Evolutionary conservation across 2,329 filamentous ascomycete genomes (phyloP).

Genomic region (Aspergillus unguis): DNA sequence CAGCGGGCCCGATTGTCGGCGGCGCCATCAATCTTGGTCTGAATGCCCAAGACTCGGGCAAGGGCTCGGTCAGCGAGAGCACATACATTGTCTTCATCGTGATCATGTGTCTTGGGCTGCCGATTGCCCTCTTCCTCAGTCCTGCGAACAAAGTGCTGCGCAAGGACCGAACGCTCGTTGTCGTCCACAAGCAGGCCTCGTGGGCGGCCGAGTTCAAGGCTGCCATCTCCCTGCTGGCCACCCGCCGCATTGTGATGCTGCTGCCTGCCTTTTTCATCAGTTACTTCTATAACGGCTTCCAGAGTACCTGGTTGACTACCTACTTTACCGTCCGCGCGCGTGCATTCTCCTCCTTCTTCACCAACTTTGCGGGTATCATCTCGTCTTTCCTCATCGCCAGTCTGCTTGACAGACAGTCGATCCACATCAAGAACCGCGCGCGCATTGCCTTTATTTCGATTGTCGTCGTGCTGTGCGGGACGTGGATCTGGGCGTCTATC

Average conservation of each 20-base stretch:
- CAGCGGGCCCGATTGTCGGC: slow-evolving; percentile 11
- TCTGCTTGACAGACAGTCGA: slow-evolving; percentile 9
- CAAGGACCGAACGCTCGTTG: slow-evolving; percentile 8
- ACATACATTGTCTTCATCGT: slow-evolving; percentile 16
- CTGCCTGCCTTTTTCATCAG: slow-evolving; percentile 30
- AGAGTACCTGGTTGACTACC: slow-evolving; percentile 21
- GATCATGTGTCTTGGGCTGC: slow-evolving; percentile 13
- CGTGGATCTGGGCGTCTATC: slow-evolving; percentile 13
- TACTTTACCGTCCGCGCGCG: slow-evolving; percentile 13
- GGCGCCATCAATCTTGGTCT: slow-evolving; percentile 12
- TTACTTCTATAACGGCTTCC: slow-evolving; percentile 31
- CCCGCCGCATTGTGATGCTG: slow-evolving; percentile 13
- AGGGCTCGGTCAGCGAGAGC: slow-evolving; percentile 8
- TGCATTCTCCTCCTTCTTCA: slow-evolving; percentile 12
- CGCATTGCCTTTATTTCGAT: slow-evolving; percentile 6
- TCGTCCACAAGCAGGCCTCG: slow-evolving; percentile 6
- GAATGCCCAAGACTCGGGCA: slow-evolving; percentile 5
- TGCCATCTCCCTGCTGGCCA: slow-evolving; percentile 4
- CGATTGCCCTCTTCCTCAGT: slow-evolving; percentile 8
- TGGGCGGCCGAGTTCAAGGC: slow-evolving; percentile 14
- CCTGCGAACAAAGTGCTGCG: slow-evolving; percentile 11
- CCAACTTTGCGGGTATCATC: slow-evolving; percentile 12
- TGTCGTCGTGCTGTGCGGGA: slow-evolving; percentile 4
- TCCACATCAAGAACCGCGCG: slow-evolving; percentile 14
- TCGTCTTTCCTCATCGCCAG: slow-evolving; percentile 12